Base-by-base conservation (phyloP, 1,139 yeast species). In the Keqinozyma sinolaborantium region DNA sequence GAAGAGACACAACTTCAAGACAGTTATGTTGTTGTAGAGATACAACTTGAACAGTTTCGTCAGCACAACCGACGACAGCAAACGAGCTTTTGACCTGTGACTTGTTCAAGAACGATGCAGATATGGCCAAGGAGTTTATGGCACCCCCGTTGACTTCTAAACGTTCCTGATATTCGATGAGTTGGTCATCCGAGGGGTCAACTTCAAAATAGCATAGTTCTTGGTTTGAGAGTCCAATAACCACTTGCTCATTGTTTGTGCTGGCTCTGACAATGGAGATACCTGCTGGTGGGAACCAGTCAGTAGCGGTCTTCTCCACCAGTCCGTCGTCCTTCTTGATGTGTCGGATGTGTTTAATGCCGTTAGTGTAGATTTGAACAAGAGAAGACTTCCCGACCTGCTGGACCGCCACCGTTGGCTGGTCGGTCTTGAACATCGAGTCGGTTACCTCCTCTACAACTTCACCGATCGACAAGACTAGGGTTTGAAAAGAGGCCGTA, bases 231-330 rank as follows among this genome's bases (percentile, higher is more conserved):
- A 92, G 56, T 0, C 80, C 88, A 6, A 92, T 49, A 0, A 76
- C 76, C 1, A 90, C 64, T 53, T 92, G 97, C 14, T 73, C 69
- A 25, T 70, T 65, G 24, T 86, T 86, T 3, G 83, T 60, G 2
- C 86, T 56, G 0, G 90, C 83, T 16, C 65, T 60, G 0, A 73
- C 48, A 25, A 92, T 70, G 19, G 73, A 64, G 11, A 83, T 77
- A 5, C 95, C 95, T 0, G 83, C 81, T 0, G 96, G 95, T 1
- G 96, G 87, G 25, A 60, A 67, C 98, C 98, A 92, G 41, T 84
- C 84, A 5, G 77, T 65, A 3, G 57, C 47, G 12, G 56, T 54
- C 23, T 57, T 60, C 2, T 33, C 33, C 7, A 18, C 10, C 10
- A 7, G 9, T 7, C 21, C 21, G 21, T 7, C 7, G 3, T 44